A percentile compares a stretch with the other conserved stretches of the same genome.
These are phyloP conservation scores for Fusarium musae DNA, from an alignment of 2,329 filamentous ascomycete species.

Conservation along the genomic window DNA sequence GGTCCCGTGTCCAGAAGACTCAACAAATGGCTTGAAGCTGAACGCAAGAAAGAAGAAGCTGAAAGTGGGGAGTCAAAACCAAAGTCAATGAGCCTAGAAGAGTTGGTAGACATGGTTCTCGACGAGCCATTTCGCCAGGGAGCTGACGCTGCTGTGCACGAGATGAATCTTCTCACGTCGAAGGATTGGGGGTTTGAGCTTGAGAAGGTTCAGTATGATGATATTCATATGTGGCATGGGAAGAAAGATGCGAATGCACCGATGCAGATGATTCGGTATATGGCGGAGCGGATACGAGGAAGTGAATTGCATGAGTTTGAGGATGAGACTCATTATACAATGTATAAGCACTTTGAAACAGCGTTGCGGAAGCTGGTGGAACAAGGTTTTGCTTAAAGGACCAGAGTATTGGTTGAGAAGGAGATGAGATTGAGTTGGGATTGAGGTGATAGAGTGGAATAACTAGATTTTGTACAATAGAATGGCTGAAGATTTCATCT, in stretches of 20 bases:
- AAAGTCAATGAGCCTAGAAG: conserved; percentile 20
- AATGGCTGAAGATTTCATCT: rapidly evolving
- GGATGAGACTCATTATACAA: conserved; percentile 49
- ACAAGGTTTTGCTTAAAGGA: rapidly evolving
- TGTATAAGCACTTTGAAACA: conserved; percentile 40
- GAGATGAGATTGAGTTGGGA: neutral
- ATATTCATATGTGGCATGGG: conserved; percentile 50
- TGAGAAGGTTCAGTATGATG: conserved; percentile 43
- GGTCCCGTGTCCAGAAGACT: neutral
- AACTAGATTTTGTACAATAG: neutral
- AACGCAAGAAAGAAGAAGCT: conserved; percentile 1
- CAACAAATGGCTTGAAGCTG: conserved; percentile 20
- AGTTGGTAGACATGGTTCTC: conserved; percentile 46
- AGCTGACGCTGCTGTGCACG: conserved; percentile 38
- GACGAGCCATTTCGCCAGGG: conserved; percentile 48
- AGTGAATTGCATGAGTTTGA: conserved; percentile 48
- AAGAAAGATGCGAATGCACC: conserved; percentile 47
- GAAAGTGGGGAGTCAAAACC: neutral
- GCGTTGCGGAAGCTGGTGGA: neutral
- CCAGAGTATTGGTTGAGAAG: rapidly evolving
- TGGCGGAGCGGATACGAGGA: conserved; percentile 51
- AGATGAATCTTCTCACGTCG: conserved; percentile 46
- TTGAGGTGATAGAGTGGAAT: neutral
- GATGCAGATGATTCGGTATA: conserved; percentile 49
- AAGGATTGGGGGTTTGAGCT: conserved; percentile 47